Evolutionary conservation across 257 asterid genomes (phyloP).

Genomic region (Craterostigma plantagineum): DNA sequence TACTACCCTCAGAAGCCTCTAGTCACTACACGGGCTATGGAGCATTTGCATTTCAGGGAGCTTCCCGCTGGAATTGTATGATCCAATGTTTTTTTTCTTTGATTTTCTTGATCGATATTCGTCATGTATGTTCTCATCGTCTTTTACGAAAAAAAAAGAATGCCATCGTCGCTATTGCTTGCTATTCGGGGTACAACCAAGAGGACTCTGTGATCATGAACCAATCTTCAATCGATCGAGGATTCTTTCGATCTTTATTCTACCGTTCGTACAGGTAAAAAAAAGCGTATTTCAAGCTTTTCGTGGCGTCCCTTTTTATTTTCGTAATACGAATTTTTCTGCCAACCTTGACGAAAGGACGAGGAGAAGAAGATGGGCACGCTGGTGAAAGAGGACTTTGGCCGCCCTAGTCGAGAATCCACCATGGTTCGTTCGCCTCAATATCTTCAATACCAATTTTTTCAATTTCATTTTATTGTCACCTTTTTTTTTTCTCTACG

Average conservation of each 20-base stretch:
- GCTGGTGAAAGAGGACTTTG: conserved; percentile 89
- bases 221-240: conserved; percentile 93
- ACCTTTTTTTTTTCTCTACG: no score
- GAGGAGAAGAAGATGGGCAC: conserved; percentile 99
- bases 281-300: no score
- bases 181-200: conserved; percentile 94
- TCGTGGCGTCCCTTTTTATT: no score
- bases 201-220: conserved; percentile 98
- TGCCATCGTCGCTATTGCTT: conserved; percentile 88
- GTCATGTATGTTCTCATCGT: no score
- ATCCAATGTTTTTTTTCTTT: no score
- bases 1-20: conserved; percentile 97
- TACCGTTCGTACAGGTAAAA: conserved; percentile 66
- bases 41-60: conserved; percentile 94
- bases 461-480: no score
- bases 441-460: no score
- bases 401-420: conserved; percentile 74
- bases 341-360: conserved; percentile 12
- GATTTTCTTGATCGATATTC: no score
- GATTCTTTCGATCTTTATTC: conserved; percentile 81
- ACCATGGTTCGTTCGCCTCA: conserved; percentile 26
- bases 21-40: conserved; percentile 96
- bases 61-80: conserved; percentile 71
- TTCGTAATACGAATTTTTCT: no score
- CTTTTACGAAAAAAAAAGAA: conserved; percentile 10